Conservation (phyloP, 1,284 basidiomycete species). For the Ustilago hordei region DNA sequence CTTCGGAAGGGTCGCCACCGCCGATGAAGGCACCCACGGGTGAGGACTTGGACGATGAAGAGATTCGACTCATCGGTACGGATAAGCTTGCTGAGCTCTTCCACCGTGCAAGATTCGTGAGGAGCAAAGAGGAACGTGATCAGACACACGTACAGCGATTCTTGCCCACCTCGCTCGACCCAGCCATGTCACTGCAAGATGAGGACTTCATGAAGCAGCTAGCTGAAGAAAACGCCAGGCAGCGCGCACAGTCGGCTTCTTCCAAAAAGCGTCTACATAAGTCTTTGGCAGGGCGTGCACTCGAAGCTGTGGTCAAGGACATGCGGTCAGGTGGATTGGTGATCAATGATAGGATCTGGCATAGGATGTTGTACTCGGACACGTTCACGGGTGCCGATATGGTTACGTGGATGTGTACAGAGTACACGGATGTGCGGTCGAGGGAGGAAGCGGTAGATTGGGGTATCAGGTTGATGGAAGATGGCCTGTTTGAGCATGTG, state of each 20-base stretch:
- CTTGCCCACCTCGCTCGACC: conserved; percentile 67
- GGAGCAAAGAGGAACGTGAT: conserved; percentile 42
- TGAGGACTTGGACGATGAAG: conserved; percentile 77
- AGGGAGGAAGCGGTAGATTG: conserved; percentile 64
- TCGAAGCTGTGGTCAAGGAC: conserved; percentile 56
- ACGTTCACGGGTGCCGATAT: conserved; percentile 67
- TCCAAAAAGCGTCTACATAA: conserved; percentile 47
- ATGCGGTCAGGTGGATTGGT: conserved; percentile 60
- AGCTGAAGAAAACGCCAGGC: conserved; percentile 51
- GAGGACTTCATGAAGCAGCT: conserved; percentile 64
- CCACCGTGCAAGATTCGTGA: conserved; percentile 56
- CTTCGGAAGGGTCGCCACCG: conserved; percentile 80
- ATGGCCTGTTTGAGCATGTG: conserved; percentile 66
- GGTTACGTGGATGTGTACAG: conserved; percentile 64
- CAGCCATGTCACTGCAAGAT: conserved; percentile 63
- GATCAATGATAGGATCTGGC: conserved; percentile 67
- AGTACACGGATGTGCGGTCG: conserved; percentile 60
- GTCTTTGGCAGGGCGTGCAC: conserved; percentile 27
- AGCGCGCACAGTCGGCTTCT: conserved; percentile 33
- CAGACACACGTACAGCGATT: conserved; percentile 56
- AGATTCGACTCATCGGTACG: conserved; percentile 87
- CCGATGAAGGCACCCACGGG: conserved; percentile 64
- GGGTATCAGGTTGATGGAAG: conserved; percentile 57
- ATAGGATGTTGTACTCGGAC: conserved; percentile 63
- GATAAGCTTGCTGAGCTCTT: conserved; percentile 91